phyloP scores from a whole-genome alignment of 2,329 filamentous ascomycete species.

The Penicillium sp. region DNA sequence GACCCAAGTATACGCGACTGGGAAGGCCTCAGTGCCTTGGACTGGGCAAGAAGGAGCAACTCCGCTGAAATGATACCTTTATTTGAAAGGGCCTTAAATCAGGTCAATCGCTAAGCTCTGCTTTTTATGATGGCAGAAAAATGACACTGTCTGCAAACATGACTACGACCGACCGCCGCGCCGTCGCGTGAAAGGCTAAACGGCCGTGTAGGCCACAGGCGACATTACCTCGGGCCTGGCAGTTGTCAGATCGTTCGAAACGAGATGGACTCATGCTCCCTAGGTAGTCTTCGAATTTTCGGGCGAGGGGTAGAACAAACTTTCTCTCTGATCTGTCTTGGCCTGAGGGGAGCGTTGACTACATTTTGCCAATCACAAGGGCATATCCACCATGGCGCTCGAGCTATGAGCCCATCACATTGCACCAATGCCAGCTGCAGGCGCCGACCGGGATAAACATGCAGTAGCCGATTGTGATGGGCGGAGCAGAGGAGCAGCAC shows the following conservation, averaged over 20 bases:
- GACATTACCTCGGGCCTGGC: too few species aligned
- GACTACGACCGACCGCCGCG: too few species aligned
- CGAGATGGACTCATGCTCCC: too few species aligned
- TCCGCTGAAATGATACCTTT: neutral
- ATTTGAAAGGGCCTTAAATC: neutral
- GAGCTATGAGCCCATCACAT: slow-evolving; percentile 9
- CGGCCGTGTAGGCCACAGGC: too few species aligned
- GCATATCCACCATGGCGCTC: slow-evolving; percentile 3
- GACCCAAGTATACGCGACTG: neutral
- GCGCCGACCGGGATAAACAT: slow-evolving; percentile 14
- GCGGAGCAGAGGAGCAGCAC: slow-evolving; percentile 1
- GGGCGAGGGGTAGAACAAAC: neutral
- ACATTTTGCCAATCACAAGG: neutral
- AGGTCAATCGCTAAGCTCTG: too few species aligned
- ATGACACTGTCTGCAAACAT: too few species aligned
- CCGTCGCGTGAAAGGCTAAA: too few species aligned
- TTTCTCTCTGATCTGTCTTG: neutral
- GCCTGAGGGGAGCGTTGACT: neutral
- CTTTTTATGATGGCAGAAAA: too few species aligned
- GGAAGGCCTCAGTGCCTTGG: neutral
- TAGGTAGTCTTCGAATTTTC: too few species aligned
- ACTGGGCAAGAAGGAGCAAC: neutral
- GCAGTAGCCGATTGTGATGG: slow-evolving; percentile 17
- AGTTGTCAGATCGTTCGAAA: too few species aligned
- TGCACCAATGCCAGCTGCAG: slow-evolving; percentile 6